Evolutionary conservation across 2,329 filamentous ascomycete species (phyloP), one percentile per base, ranked within the genome.

Genomic region (Microsporum audouinii): DNA sequence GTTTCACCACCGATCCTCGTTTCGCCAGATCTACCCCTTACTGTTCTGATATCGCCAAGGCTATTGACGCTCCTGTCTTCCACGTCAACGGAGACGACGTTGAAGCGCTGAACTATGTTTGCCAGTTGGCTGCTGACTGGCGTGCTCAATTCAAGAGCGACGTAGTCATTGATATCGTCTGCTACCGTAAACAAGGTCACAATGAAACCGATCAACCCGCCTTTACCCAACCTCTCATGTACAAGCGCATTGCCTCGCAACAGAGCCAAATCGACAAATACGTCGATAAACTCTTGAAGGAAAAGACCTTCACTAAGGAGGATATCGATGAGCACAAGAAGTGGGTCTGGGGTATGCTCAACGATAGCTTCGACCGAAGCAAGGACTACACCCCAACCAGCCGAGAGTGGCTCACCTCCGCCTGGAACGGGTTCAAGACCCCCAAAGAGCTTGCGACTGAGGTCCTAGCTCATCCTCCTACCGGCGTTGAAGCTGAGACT

Each of bases 221-320:
- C 45, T 99, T 99, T 82, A 99, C 94, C n/a, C 94, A 99, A 75
- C 94, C 94, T 45, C 80, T 96, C 68, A 99, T 99, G 94, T 99
- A 99, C 84, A 96, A 97, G 86, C 89, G 88, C 71, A 97, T 99
- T 72, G 84, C 86, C 68, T 82, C 87, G 63, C 90, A 97, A 75
- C 83, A 87, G 66, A 85, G 88, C 53, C 89, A 94, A 73, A 86
- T 99, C 63, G 88, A 95, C 72, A 89, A 89, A 70, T 99, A 99
- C 73, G 84, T 94, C 67, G 84, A 95, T 71, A 89, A 96, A 81
- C 86, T 99, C 60, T 81, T 96, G 49, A 82, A 90, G 65, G 91
- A 96, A 43, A 66, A 91, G 69, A 95, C 89, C 60, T 99, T 99
- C 79, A 96, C 89, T 67, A 92, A 96, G 79, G 91, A 94, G 70